Base-by-base conservation (phyloP, 2,329 filamentous ascomycete genomes). In the Daldinia sp. region DNA sequence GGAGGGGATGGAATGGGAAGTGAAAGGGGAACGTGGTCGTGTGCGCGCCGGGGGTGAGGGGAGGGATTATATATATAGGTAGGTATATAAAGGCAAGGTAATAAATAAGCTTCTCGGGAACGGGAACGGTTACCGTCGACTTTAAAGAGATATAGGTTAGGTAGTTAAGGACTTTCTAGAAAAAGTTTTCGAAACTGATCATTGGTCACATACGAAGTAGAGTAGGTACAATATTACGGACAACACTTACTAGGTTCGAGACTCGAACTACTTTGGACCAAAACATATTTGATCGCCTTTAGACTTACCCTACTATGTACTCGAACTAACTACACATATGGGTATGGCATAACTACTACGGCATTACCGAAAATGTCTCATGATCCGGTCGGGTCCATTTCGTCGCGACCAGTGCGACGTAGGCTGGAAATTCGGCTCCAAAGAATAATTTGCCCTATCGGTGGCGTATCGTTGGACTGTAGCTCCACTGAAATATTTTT, bases 311-410 rank as follows among this genome's bases (percentile, higher is more conserved):
- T 42, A 42, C 41, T 42, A 35, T 35, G 33, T 20, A 42, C n/a
- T 15, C 12, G 35, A 15, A 39, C 41, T 20, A 42, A 13, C 41
- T 42, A 6, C 13, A 20, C 41, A 5, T 62, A 51, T 67, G 30
- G 33, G 33, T 35, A 35, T 35, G 33, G 33, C 33, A 35, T 23
- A 26, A 63, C 53, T 59, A 63, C 42, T 23, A 71, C 65, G 65
- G 65, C 44, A 33, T 60, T 63, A 54, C 68, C 68, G 65, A 66
- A 56, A 63, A 66, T 57, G 63, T 71, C 68, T 71, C 68, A 66
- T 68, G 65, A 71, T 71, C 56, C 51, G 50, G 55, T 44, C 33
- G 61, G 62, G 54, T 62, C 39, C 59, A 60, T 59, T 37, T 56
- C 56, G 13, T 51, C 23, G 44, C 44, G 15, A 44, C 28, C n/a